These are phyloP conservation scores for Plasmopara viticola DNA, from an alignment of 352 stramenopile genomes.

Conservation along the genomic window DNA sequence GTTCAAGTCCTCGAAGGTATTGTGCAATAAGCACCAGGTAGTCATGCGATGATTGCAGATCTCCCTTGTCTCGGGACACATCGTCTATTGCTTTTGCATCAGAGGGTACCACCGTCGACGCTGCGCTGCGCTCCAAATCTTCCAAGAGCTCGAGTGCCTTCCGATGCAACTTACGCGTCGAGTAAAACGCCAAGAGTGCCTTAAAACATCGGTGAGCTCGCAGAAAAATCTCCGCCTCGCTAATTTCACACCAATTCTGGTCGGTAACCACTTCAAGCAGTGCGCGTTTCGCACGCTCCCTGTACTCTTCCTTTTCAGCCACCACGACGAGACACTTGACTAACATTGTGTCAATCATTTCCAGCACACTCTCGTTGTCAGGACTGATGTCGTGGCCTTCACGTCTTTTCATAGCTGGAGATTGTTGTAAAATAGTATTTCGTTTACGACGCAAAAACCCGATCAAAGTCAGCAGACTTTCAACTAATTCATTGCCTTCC, in stretches of 20 bases:
- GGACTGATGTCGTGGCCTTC: constrained; percentile 7
- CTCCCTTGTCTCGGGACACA: constrained; percentile 2
- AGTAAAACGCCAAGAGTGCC: constrained; percentile 65
- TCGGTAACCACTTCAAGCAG: constrained; percentile 49
- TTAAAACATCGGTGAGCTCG: constrained; percentile 56
- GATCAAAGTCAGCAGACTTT: constrained; percentile 48
- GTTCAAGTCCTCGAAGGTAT: constrained; percentile 59
- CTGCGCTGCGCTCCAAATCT: constrained; percentile 58
- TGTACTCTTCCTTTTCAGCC: constrained; percentile 36
- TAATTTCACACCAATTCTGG: constrained; percentile 62
- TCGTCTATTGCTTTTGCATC: not conserved
- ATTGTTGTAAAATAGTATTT: constrained; percentile 17
- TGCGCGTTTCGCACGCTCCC: constrained; percentile 28
- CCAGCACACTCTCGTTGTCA: constrained; percentile 25
- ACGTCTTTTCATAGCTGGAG: not conserved
- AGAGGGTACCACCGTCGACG: constrained; percentile 15
- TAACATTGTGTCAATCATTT: constrained; percentile 73
- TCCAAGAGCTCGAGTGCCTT: constrained; percentile 79
- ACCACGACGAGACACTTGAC: constrained; percentile 78
- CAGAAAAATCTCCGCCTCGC: constrained; percentile 72
- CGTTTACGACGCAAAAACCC: constrained; percentile 43
- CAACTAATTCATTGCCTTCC: constrained; percentile 42
- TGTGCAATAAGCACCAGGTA: constrained; percentile 58
- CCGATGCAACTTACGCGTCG: constrained; percentile 57
- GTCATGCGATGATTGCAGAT: constrained; percentile 33